These are phyloP conservation scores for Penicillium sclerotiorum DNA, from an alignment of 2,329 filamentous ascomycete genomes.

Conservation along the genomic window DNA sequence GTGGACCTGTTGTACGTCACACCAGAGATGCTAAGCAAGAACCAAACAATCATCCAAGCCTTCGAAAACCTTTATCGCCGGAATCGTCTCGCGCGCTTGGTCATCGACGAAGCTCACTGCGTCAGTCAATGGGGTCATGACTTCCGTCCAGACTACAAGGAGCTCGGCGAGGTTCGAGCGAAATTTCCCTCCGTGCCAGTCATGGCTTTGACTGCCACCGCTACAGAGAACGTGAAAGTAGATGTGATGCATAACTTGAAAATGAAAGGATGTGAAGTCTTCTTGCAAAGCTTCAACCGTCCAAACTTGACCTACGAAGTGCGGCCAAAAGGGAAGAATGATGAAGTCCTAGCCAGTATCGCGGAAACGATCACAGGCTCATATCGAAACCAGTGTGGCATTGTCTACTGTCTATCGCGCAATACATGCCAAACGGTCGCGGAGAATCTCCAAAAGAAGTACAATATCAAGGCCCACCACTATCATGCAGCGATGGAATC, in stretches of 20 bases:
- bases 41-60: constrained; percentile 64
- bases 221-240: constrained; percentile 86
- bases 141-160: constrained; percentile 94
- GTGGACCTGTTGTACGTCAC: constrained; percentile 93
- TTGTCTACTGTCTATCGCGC: constrained; percentile 89
- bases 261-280: constrained; percentile 75
- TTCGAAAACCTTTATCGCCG: constrained; percentile 70
- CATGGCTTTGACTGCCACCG: constrained; percentile 94
- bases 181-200: constrained; percentile 79
- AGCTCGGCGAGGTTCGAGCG: constrained; percentile 71
- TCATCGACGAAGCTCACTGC: constrained; percentile 98
- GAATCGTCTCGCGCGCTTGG: constrained; percentile 78
- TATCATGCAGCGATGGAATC: constrained; percentile 82
- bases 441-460: constrained; percentile 60
- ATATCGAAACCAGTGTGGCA: constrained; percentile 76
- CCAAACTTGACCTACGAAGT: constrained; percentile 92
- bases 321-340: constrained; percentile 66
- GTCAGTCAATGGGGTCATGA: constrained; percentile 99
- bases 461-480: constrained; percentile 73
- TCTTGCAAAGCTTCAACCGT: constrained; percentile 95
- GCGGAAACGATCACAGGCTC: constrained; percentile 65
- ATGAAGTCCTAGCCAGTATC: constrained; percentile 57
- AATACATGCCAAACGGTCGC: constrained; percentile 82
- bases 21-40: constrained; percentile 94
- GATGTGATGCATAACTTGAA: constrained; percentile 91